Conservation (phyloP, 2,329 filamentous ascomycete species). For the Sporothrix curviconia region DNA sequence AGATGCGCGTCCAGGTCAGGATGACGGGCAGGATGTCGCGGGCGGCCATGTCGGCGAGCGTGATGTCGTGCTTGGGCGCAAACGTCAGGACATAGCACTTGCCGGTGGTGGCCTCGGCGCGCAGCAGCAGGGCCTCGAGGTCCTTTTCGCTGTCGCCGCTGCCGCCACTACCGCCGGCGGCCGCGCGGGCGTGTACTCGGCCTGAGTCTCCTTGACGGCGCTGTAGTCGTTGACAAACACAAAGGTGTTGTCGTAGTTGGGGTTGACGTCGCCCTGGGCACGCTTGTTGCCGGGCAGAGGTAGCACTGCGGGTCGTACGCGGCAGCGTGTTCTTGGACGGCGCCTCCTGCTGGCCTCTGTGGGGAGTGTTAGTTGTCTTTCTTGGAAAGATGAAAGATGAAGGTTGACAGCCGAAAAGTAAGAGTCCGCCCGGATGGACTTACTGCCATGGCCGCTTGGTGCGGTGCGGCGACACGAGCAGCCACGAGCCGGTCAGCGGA, state of each 20-base stretch:
- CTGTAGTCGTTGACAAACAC: conserved; percentile 97
- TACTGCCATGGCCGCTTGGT: conserved; percentile 98
- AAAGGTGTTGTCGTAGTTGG: conserved; percentile 79
- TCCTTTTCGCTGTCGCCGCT: conserved; percentile 24
- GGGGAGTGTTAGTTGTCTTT: background rate
- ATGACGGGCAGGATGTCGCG: conserved; percentile 74
- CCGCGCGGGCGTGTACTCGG: conserved; percentile 56
- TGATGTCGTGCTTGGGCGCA: conserved; percentile 82
- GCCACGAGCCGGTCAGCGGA: conserved; percentile 79
- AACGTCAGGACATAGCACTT: conserved; percentile 98
- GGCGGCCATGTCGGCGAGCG: conserved; percentile 80
- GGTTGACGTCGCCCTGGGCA: conserved; percentile 80
- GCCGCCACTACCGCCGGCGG: background rate
- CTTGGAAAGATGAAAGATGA: no score
- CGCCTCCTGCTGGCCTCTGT: conserved; percentile 69
- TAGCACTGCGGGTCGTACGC: conserved; percentile 87
- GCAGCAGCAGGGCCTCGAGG: conserved; percentile 68
- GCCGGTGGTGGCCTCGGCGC: conserved; percentile 79
- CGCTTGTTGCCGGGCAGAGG: conserved; percentile 83
- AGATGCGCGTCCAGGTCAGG: conserved; percentile 86
- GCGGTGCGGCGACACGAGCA: conserved; percentile 90
- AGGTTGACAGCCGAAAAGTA: no score
- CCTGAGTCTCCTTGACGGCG: conserved; percentile 89
- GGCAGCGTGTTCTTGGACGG: conserved; percentile 64
- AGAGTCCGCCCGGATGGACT: conserved; percentile 38